phyloP scores from a whole-genome alignment of 1,284 basidiomycete species.

The Calocybe gambosa region DNA sequence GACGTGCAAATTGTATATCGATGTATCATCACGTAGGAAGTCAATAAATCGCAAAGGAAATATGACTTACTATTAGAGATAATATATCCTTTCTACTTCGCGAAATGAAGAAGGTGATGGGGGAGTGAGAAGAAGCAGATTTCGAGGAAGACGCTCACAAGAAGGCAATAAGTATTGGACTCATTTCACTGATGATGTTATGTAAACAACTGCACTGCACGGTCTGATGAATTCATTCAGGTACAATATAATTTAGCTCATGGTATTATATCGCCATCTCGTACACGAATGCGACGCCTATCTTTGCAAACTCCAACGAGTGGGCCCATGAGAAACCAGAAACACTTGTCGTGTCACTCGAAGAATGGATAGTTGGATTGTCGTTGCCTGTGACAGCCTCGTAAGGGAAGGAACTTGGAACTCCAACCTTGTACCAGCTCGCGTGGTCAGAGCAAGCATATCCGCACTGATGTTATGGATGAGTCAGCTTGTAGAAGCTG shows the following conservation, averaged over 20 bases:
- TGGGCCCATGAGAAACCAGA: constrained; percentile 52
- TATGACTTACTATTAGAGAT: constrained; percentile 2
- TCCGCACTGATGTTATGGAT: constrained; percentile 24
- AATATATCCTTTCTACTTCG: background rate
- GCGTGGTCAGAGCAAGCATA: constrained; percentile 41
- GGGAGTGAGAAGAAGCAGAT: background rate
- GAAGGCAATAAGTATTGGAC: background rate
- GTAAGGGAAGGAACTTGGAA: constrained; percentile 37
- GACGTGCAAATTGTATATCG: constrained; percentile 45
- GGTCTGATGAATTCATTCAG: background rate
- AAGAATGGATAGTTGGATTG: constrained; percentile 49
- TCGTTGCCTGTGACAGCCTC: constrained; percentile 36
- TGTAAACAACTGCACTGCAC: background rate
- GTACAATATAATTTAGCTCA: background rate
- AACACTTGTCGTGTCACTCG: constrained; percentile 30
- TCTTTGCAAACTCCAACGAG: constrained; percentile 47
- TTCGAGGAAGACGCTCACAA: background rate
- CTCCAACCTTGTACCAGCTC: constrained; percentile 40
- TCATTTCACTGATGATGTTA: background rate
- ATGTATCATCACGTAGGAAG: constrained; percentile 28
- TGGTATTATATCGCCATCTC: constrained; percentile 24
- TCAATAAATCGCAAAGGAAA: background rate
- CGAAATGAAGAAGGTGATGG: background rate
- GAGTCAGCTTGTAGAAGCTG: background rate
- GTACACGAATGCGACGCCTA: constrained; percentile 46